These are phyloP conservation scores for Colletotrichum acutatum DNA, from an alignment of 2,329 filamentous ascomycete species.

Conservation along the genomic window DNA sequence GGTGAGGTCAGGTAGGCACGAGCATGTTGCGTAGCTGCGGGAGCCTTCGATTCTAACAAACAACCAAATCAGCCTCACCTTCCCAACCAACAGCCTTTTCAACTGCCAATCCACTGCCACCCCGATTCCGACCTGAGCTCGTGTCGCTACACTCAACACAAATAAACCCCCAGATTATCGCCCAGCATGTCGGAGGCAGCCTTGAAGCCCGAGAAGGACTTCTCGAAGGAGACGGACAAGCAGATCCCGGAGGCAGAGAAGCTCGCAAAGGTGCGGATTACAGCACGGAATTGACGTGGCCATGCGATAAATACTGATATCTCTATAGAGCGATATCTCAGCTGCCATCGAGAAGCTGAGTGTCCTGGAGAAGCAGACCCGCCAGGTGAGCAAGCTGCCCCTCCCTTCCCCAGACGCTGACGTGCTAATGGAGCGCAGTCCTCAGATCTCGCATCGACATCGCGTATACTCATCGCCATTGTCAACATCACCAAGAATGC, in stretches of 20 bases:
- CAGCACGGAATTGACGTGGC: background rate
- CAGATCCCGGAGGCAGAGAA: slow-evolving; percentile 90
- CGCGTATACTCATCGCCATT: slow-evolving; percentile 85
- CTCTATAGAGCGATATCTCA: slow-evolving; percentile 76
- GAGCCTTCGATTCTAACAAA: slow-evolving; percentile 33
- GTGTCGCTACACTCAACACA: background rate
- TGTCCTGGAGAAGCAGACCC: slow-evolving; percentile 92
- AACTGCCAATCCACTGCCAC: background rate
- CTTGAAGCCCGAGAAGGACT: slow-evolving; percentile 98
- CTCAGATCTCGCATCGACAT: slow-evolving; percentile 95
- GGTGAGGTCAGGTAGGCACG: slow-evolving; percentile 36
- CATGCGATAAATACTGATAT: background rate
- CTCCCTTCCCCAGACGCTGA: slow-evolving; percentile 38
- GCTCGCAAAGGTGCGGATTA: slow-evolving; percentile 78
- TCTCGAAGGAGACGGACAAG: slow-evolving; percentile 93
- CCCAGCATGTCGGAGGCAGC: slow-evolving; percentile 81
- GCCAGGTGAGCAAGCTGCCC: slow-evolving; percentile 74
- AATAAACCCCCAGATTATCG: slow-evolving; percentile 27
- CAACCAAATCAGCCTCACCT: slow-evolving; percentile 25
- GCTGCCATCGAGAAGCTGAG: slow-evolving; percentile 94
- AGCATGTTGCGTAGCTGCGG: slow-evolving; percentile 37
- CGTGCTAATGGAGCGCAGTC: slow-evolving; percentile 65
- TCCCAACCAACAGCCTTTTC: slow-evolving; percentile 3
- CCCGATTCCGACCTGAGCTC: background rate
- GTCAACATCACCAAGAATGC: slow-evolving; percentile 95